phyloP scores from a whole-genome alignment of 495 filamentous ascomycete species.

The Letharia lupina region DNA sequence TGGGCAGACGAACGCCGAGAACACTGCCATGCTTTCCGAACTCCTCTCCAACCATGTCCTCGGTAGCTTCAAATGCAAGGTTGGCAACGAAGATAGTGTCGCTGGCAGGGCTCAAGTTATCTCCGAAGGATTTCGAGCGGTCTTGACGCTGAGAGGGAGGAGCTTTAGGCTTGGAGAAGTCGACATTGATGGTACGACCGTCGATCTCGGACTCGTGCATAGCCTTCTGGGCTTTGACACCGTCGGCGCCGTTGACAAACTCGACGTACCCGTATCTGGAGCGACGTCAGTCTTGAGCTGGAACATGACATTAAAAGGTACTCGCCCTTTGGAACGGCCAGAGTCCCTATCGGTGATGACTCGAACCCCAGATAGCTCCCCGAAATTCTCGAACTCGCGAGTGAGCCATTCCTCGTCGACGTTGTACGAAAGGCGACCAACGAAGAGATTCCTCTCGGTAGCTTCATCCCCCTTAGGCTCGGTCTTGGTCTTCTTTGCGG shows the following conservation, averaged over 20 bases:
- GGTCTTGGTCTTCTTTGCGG: conserved; percentile 80
- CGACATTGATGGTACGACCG: conserved; percentile 78
- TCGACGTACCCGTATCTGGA: conserved; percentile 94
- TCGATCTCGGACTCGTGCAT: conserved; percentile 79
- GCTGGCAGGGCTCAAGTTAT: conserved; percentile 59
- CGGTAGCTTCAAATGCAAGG: conserved; percentile 73
- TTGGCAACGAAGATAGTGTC: conserved; percentile 94
- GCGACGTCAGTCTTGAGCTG: conserved; percentile 26
- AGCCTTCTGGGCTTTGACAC: conserved; percentile 65
- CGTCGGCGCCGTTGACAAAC: conserved; percentile 60
- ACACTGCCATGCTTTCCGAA: conserved; percentile 67
- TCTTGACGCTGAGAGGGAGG: conserved; percentile 44
- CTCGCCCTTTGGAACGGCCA: conserved; percentile 76
- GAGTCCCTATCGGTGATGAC: conserved; percentile 77
- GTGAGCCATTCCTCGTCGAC: conserved; percentile 86
- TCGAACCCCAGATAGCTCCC: conserved; percentile 63
- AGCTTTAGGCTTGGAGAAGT: conserved; percentile 66
- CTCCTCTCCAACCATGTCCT: conserved; percentile 63
- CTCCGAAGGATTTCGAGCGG: conserved; percentile 70
- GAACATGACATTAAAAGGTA: not conserved
- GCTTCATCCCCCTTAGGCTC: conserved; percentile 44
- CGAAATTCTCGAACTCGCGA: conserved; percentile 77
- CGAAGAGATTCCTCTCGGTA: conserved; percentile 68
- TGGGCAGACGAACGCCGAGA: conserved; percentile 77
- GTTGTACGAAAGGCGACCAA: conserved; percentile 92